phyloP scores from a whole-genome alignment of 768 basidiomycete genomes.

The Collybia nuda region DNA sequence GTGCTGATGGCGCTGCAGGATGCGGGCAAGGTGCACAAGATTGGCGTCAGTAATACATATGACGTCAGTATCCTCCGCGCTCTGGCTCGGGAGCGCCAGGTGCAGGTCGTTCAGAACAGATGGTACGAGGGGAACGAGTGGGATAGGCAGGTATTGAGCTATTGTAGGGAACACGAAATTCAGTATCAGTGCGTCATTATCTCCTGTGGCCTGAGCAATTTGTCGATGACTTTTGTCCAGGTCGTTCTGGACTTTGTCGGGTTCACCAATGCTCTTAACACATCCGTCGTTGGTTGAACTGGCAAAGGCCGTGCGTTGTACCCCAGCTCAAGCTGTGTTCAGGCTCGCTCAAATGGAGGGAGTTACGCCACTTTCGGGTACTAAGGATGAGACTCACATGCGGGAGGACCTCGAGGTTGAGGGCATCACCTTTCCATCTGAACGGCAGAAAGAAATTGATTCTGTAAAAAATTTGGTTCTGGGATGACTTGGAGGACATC shows the following conservation, averaged over 20 bases:
- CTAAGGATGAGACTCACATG: conserved; percentile 68
- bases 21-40: conserved; percentile 58
- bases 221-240: conserved; percentile 33
- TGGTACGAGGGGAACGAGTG: conserved; percentile 84
- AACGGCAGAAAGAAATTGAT: conserved; percentile 7
- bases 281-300: conserved; percentile 46
- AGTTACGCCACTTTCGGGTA: conserved; percentile 76
- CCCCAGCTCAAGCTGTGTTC: conserved; percentile 67
- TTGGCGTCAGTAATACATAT: conserved; percentile 81
- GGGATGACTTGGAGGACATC: conserved; percentile 1
- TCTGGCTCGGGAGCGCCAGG: conserved; percentile 51
- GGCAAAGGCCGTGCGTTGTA: conserved; percentile 46
- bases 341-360: conserved; percentile 65
- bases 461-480: conserved; percentile 14
- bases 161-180: conserved; percentile 62
- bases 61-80: conserved; percentile 54
- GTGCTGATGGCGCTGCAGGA: conserved; percentile 62
- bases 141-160: conserved; percentile 64
- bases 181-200: conserved; percentile 62
- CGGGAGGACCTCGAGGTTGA: conserved; percentile 54
- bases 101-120: conserved; percentile 80
- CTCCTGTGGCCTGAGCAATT: neutral
- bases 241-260: conserved; percentile 86
- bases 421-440: conserved; percentile 16
- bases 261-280: conserved; percentile 63